Conservation (phyloP, 768 basidiomycete species). For the Sarcodon sp. region DNA sequence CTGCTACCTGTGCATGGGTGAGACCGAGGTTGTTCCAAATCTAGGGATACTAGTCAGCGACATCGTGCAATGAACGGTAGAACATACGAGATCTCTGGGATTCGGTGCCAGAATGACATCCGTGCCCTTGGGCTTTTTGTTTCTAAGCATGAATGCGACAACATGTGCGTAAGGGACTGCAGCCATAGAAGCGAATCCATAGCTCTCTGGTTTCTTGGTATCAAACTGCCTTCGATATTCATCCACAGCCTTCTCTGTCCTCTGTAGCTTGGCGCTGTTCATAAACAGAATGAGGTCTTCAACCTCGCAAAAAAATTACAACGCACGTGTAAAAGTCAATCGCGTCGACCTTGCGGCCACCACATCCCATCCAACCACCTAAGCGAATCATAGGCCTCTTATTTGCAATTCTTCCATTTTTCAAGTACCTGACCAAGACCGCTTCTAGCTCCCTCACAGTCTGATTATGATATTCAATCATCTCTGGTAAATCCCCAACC, state of each 20-base stretch:
- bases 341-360: slow-evolving; percentile 79
- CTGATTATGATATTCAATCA: slow-evolving; percentile 86
- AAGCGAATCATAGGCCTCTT: slow-evolving; percentile 73
- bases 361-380: slow-evolving; percentile 72
- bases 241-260: slow-evolving; percentile 65
- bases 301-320: neutral
- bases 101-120: slow-evolving; percentile 69
- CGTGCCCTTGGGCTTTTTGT: slow-evolving; percentile 65
- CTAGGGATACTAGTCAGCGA: slow-evolving; percentile 20
- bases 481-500: slow-evolving; percentile 78
- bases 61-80: neutral
- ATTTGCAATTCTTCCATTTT: slow-evolving; percentile 64
- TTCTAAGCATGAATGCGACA: slow-evolving; percentile 57
- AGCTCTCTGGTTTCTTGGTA: slow-evolving; percentile 71
- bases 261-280: slow-evolving; percentile 28
- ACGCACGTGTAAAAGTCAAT: slow-evolving; percentile 89
- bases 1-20: slow-evolving; percentile 48
- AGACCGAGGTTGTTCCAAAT: slow-evolving; percentile 88
- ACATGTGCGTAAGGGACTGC: slow-evolving; percentile 81
- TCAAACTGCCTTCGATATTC: slow-evolving; percentile 62
- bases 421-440: slow-evolving; percentile 82
- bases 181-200: slow-evolving; percentile 88
- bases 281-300: slow-evolving; percentile 2
- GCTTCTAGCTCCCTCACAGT: slow-evolving; percentile 91
- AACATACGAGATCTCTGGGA: slow-evolving; percentile 73